Evolutionary conservation across 768 basidiomycete genomes (phyloP).

Genomic region (Leccinum rimulosum): DNA sequence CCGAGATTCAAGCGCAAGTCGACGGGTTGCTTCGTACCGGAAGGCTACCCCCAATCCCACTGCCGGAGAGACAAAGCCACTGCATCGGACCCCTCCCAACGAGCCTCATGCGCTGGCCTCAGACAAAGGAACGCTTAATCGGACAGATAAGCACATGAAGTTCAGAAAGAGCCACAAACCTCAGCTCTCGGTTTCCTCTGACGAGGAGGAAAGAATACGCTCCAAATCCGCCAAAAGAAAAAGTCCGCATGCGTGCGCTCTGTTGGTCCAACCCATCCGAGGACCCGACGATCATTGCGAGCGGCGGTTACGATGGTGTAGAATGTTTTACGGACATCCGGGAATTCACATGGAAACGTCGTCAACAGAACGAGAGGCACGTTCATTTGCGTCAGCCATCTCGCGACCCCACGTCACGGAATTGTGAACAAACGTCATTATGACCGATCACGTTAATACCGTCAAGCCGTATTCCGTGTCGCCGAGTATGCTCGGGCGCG

Average conservation of each 20-base stretch:
- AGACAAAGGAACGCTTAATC: constrained; percentile 22
- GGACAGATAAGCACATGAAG: constrained; percentile 9
- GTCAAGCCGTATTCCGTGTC: constrained; percentile 74
- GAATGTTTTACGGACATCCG: constrained; percentile 76
- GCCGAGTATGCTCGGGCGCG: constrained; percentile 70
- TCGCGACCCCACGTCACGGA: background rate
- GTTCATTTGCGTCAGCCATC: background rate
- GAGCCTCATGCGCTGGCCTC: constrained; percentile 8
- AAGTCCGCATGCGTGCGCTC: constrained; percentile 42
- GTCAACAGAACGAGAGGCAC: constrained; percentile 78
- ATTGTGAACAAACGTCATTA: constrained; percentile 59
- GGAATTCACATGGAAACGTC: constrained; percentile 58
- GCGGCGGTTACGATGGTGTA: constrained; percentile 79
- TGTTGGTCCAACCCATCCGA: constrained; percentile 37
- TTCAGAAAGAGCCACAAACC: constrained; percentile 35
- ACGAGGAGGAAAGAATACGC: constrained; percentile 73
- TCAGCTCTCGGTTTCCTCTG: constrained; percentile 60
- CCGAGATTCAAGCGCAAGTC: constrained; percentile 13
- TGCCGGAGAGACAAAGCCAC: constrained; percentile 5
- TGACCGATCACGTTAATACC: constrained; percentile 80
- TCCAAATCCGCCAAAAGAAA: constrained; percentile 54
- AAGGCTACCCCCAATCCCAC: constrained; percentile 4
- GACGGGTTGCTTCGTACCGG: constrained; percentile 1
- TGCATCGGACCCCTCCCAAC: constrained; percentile 26
- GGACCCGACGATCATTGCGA: constrained; percentile 72